A percentile compares a stretch with the other conserved stretches of the same genome.
Conservation (phyloP, 768 basidiomycete genomes). For the Hortiboletus campestris region DNA sequence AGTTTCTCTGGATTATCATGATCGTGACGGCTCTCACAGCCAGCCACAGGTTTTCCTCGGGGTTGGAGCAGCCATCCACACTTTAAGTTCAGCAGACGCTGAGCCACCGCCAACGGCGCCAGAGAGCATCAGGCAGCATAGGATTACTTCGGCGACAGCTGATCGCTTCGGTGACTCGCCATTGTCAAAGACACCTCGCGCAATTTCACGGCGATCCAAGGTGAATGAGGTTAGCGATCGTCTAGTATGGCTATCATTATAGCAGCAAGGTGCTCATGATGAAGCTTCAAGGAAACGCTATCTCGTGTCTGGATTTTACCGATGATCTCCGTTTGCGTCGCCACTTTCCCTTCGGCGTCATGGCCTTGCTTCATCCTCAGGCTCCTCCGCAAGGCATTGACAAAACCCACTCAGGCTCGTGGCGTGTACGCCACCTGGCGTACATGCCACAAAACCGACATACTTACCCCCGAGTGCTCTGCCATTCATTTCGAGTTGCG, state of each 20-base stretch:
- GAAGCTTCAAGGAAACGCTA: not conserved
- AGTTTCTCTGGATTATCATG: conserved; percentile 14
- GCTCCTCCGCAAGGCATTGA: conserved; percentile 15
- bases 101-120: conserved; percentile 3
- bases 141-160: not conserved
- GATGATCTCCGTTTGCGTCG: conserved; percentile 8
- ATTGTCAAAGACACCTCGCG: not conserved
- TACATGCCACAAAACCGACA: conserved; percentile 17
- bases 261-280: conserved; percentile 3
- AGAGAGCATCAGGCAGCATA: not conserved
- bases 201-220: conserved; percentile 6
- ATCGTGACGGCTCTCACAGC: conserved; percentile 14
- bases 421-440: conserved; percentile 25
- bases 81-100: conserved; percentile 4
- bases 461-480: conserved; percentile 14
- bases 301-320: conserved; percentile 7
- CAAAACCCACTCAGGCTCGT: conserved; percentile 16
- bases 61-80: conserved; percentile 4
- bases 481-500: conserved; percentile 22
- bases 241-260: not conserved
- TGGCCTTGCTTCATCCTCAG: conserved; percentile 25
- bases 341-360: conserved; percentile 5
- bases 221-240: not conserved
- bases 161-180: not conserved
- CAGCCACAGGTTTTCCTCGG: conserved; percentile 28